These are phyloP conservation scores for Sporothrix globosa DNA, from an alignment of 2,329 filamentous ascomycete species.

Conservation along the genomic window DNA sequence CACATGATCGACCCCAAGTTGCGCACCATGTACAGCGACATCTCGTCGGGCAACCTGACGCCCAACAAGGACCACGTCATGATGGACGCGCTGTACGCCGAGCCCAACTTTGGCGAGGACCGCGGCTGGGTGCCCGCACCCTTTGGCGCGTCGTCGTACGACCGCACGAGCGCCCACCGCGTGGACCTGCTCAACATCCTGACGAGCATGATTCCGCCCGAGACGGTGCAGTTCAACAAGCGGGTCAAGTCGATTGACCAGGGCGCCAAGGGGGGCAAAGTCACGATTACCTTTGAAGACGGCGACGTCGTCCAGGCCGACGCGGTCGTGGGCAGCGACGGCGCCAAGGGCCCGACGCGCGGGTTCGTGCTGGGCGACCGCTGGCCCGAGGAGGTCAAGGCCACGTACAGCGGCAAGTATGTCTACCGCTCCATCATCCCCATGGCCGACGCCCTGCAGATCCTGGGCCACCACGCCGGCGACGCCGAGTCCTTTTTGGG, in stretches of 20 bases:
- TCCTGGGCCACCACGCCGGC: slow-evolving; percentile 51
- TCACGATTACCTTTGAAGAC: slow-evolving; percentile 39
- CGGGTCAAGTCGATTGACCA: slow-evolving; percentile 12
- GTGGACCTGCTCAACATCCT: slow-evolving; percentile 50
- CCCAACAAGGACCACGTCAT: slow-evolving; percentile 46
- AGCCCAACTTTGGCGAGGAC: slow-evolving; percentile 47
- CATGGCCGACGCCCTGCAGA: slow-evolving; percentile 40
- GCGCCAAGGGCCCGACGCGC: slow-evolving; percentile 61
- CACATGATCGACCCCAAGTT: slow-evolving; percentile 34
- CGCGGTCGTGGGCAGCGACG: slow-evolving; percentile 63
- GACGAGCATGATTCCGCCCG: slow-evolving; percentile 41
- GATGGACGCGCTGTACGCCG: slow-evolving; percentile 48
- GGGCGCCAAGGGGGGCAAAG: background rate
- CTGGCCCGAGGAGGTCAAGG: slow-evolving; percentile 35
- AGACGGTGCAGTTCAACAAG: slow-evolving; percentile 30
- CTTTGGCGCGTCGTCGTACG: slow-evolving; percentile 46
- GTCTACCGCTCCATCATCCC: slow-evolving; percentile 64
- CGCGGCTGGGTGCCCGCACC: slow-evolving; percentile 45
- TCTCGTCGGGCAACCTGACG: slow-evolving; percentile 47
- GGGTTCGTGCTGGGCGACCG: slow-evolving; percentile 52
- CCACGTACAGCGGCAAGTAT: slow-evolving; percentile 59
- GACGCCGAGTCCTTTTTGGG: slow-evolving; percentile 41
- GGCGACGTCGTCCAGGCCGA: slow-evolving; percentile 39
- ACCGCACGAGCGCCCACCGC: slow-evolving; percentile 48
- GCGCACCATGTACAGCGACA: slow-evolving; percentile 44